Evolutionary conservation across 441 rosid genomes (phyloP).

Genomic region (Adansonia madagascariensis): DNA sequence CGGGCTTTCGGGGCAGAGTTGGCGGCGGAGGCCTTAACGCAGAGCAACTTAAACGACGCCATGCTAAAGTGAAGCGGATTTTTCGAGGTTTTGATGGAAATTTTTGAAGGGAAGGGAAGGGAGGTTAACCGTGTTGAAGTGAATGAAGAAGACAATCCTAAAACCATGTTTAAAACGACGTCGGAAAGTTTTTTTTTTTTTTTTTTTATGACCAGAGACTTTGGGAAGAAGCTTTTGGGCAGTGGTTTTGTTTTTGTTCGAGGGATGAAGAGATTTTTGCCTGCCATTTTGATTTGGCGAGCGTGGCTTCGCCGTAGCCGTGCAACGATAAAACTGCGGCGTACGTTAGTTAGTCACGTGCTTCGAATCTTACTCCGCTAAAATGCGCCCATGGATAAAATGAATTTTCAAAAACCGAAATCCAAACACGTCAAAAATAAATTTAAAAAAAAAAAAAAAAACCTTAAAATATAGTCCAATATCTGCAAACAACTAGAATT

Average conservation of each 20-base stretch:
- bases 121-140: conserved; percentile 31
- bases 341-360: neutral
- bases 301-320: neutral
- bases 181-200: neutral
- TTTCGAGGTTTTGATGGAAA: conserved; percentile 24
- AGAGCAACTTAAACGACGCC: conserved; percentile 30
- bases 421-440: too few species aligned
- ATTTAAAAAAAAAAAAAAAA: too few species aligned
- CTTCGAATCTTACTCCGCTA: neutral
- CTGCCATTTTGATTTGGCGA: neutral
- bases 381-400: neutral
- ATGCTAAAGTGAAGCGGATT: neutral
- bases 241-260: neutral
- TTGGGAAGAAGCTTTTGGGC: neutral
- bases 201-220: neutral
- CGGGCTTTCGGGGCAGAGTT: conserved; percentile 62
- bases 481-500: too few species aligned
- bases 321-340: neutral
- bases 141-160: conserved; percentile 26
- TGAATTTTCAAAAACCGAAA: too few species aligned
- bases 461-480: too few species aligned
- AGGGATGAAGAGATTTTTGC: neutral
- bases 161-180: conserved; percentile 19
- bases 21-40: conserved; percentile 48
- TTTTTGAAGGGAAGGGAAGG: conserved; percentile 38